Evolutionary conservation across 164 flowering plant genomes (phyloP).

Genomic region (Tetracentron sinense): DNA sequence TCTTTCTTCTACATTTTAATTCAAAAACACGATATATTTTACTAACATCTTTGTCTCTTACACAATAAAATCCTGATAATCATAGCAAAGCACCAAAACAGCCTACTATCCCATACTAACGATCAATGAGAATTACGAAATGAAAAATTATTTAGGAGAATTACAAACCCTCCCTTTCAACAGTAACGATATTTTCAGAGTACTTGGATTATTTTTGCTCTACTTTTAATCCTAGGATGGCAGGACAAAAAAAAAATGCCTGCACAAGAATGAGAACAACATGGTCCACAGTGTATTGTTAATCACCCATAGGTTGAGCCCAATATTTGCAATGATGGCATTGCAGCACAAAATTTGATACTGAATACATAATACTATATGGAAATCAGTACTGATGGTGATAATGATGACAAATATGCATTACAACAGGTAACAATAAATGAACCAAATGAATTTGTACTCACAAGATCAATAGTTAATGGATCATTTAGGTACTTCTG

Average conservation of each 20-base stretch:
- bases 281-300: too few relatives aligned
- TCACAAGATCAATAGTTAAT: constrained; percentile 65
- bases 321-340: neutral
- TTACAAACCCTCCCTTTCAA: too few relatives aligned
- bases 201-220: too few relatives aligned
- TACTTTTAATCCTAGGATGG: too few relatives aligned
- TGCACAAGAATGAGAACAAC: neutral
- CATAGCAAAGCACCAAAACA: too few relatives aligned
- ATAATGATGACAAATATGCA: neutral
- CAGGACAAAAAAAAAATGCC: too few relatives aligned
- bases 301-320: neutral
- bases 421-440: neutral
- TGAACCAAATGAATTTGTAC: constrained; percentile 19
- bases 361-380: neutral
- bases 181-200: too few relatives aligned
- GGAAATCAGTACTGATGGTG: neutral
- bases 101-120: too few relatives aligned
- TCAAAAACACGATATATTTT: neutral
- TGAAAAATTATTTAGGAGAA: too few relatives aligned
- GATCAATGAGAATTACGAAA: too few relatives aligned
- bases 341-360: neutral
- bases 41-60: too few relatives aligned
- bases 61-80: too few relatives aligned
- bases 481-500: constrained; percentile 57
- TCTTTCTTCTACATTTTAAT: neutral